Evolutionary conservation across 2,329 filamentous ascomycete species (phyloP), one percentile per base, ranked within the genome.

Genomic region (Aspergillus versicolor): DNA sequence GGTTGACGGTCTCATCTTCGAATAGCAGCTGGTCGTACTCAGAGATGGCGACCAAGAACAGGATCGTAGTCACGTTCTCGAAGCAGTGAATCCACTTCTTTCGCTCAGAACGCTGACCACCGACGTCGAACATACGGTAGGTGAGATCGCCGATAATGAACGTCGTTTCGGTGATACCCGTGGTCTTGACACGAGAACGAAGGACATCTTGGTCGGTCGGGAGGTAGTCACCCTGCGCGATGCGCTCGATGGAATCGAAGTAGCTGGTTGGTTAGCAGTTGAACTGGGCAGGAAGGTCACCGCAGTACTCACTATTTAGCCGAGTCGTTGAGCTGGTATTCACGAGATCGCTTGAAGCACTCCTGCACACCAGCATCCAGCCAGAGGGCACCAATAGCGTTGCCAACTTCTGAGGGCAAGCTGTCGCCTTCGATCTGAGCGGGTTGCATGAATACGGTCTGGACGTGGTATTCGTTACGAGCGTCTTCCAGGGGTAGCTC

Each of bases 1-100:
- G 84, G 77, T 89, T 89, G 73, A 94, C 90, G 0, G 90, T 96
- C 82, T 96, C 92, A 72, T 97, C 92, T 75, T 97, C 92, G 75
- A 97, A 96, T 45, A 97, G 84, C 61, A 96, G 82, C 80, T 96
- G 92, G 74, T 97, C 92, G 81, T 97, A 97, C 77, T 96, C 92
- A 65, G 92, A 96, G 67, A 97, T 96, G 77, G 93, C 93, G 65
- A 97, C 93, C 55, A 96, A 81, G 87, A 97, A 97, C 40, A 97
- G 88, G 67, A 97, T 96, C 9, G 92, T 96, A 8, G 92, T 96
- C 70, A 97, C 92, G 69, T 97, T 96, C 81, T 97, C 92, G 77
- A 97, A 97, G 81, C 92, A 96, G 81, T 97, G 92, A 68, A 97
- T 97, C 92, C 92, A 97, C 86, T 97, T 97, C 89, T 97, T 97